Conservation (phyloP, 495 filamentous ascomycete species). For the Lophiotrema nucula region DNA sequence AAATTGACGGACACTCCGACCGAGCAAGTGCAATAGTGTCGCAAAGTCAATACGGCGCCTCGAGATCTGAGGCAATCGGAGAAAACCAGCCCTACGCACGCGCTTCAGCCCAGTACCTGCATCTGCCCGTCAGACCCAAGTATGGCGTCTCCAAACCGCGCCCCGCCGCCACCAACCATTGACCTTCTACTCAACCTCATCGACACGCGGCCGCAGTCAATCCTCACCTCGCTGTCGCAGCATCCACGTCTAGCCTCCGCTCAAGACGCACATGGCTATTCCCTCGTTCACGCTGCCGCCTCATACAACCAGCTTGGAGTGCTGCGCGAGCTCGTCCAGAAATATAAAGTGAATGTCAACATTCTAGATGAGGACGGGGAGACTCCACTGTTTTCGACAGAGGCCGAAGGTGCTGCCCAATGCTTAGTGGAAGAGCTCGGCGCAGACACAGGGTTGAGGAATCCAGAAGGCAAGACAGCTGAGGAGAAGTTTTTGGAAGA, state of each 20-base stretch:
- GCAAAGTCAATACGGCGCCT: too few relatives aligned
- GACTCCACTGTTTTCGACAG: conserved; percentile 83
- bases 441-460: conserved; percentile 51
- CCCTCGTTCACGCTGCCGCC: conserved; percentile 83
- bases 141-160: too few relatives aligned
- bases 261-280: conserved; percentile 57
- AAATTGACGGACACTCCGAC: too few relatives aligned
- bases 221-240: conserved; percentile 36
- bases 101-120: too few relatives aligned
- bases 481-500: conserved; percentile 48
- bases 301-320: conserved; percentile 87
- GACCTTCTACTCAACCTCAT: conserved; percentile 43
- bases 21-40: too few relatives aligned
- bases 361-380: conserved; percentile 85
- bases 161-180: conserved; percentile 34
- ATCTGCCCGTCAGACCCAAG: too few relatives aligned
- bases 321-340: conserved; percentile 71
- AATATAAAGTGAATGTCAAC: conserved; percentile 74
- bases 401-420: conserved; percentile 71
- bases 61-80: too few relatives aligned
- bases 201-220: conserved; percentile 37
- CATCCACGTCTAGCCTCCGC: conserved; percentile 39
- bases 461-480: conserved; percentile 42
- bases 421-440: conserved; percentile 78
- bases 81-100: too few relatives aligned